These are phyloP conservation scores for Luffa aegyptiaca DNA, from an alignment of 306 rosid genomes.

Conservation along the genomic window DNA sequence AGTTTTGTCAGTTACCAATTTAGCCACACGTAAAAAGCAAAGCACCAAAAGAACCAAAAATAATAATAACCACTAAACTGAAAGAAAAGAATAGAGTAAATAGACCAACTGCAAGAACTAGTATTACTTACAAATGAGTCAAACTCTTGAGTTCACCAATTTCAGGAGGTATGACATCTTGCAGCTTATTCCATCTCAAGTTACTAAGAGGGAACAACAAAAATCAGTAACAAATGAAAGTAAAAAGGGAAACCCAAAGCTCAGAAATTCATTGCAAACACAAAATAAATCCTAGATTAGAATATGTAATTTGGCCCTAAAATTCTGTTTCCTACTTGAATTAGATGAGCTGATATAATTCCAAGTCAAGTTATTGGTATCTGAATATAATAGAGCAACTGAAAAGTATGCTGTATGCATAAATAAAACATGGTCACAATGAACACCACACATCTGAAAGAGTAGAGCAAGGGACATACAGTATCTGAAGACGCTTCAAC, in stretches of 20 bases:
- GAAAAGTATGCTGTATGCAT: neutral
- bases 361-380: neutral
- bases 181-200: conserved; percentile 98
- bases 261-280: neutral
- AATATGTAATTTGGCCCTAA: neutral
- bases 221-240: neutral
- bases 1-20: neutral
- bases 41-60: neutral
- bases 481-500: conserved; percentile 82
- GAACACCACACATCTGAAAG: neutral
- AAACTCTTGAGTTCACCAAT: conserved; percentile 91
- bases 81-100: conserved; percentile 2
- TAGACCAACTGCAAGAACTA: neutral
- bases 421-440: neutral
- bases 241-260: neutral
- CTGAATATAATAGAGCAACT: neutral
- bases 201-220: conserved; percentile 37
- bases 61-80: neutral
- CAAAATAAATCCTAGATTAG: neutral
- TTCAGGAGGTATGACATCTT: conserved; percentile 92
- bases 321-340: neutral
- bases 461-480: conserved; percentile 34
- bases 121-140: conserved; percentile 78
- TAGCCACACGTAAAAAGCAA: neutral
- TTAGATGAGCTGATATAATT: neutral